Evolutionary conservation across 2,329 filamentous ascomycete genomes (phyloP).

Genomic region (Cytospora piceae): DNA sequence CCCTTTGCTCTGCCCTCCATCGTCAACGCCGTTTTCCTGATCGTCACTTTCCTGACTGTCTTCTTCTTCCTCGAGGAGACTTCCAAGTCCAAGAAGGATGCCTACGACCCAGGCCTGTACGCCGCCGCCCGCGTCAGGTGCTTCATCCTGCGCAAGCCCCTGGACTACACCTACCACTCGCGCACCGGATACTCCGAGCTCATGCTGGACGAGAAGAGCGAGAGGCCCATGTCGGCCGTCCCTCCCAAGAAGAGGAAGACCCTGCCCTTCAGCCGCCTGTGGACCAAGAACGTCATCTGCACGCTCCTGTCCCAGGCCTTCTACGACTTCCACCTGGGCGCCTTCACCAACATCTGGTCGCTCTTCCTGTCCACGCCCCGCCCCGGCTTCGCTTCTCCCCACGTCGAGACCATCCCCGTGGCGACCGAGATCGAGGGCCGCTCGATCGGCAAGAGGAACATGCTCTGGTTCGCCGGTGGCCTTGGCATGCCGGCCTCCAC

Average conservation of each 20-base stretch:
- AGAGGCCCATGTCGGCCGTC: conserved; percentile 23
- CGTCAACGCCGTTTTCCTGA: conserved; percentile 64
- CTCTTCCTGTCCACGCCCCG: conserved; percentile 71
- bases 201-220: conserved; percentile 18
- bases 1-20: conserved; percentile 74
- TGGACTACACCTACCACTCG: conserved; percentile 37
- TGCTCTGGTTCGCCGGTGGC: conserved; percentile 65
- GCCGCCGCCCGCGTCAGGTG: conserved; percentile 41
- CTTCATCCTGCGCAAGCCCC: conserved; percentile 28
- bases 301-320: conserved; percentile 67
- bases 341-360: conserved; percentile 71
- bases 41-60: conserved; percentile 56
- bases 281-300: conserved; percentile 53
- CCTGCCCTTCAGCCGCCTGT: conserved; percentile 47
- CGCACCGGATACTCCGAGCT: conserved; percentile 41
- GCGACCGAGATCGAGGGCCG: conserved; percentile 32
- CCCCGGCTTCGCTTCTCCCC: conserved; percentile 36
- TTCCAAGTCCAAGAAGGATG: conserved; percentile 48
- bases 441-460: conserved; percentile 38
- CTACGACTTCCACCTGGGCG: conserved; percentile 71
- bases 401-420: conserved; percentile 23
- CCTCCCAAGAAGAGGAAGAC: conserved; percentile 24
- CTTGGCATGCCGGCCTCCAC: conserved; percentile 68
- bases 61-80: conserved; percentile 67
- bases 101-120: conserved; percentile 50